Percentiles rank a stretch among this genome's conserved stretches.
Evolutionary conservation across 2,329 filamentous ascomycete genomes (phyloP).

Genomic region (Chaetomium olivaceum): DNA sequence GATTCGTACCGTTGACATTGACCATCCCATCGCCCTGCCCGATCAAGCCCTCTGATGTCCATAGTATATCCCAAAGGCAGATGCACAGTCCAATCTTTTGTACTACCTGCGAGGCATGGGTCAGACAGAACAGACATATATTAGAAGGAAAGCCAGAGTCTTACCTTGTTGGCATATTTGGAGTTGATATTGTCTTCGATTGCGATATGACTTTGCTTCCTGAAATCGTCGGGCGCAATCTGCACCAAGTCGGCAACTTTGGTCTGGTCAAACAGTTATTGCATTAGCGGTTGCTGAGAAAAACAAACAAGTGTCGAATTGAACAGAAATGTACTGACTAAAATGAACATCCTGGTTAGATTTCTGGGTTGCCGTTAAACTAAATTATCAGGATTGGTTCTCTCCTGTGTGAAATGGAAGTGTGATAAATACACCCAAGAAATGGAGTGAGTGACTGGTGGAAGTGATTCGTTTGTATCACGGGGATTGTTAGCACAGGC

Average conservation of each 20-base stretch:
- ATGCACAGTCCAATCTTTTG: slow-evolving; percentile 94
- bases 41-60: slow-evolving; percentile 88
- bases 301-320: neutral
- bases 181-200: slow-evolving; percentile 96
- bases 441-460: neutral
- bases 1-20: slow-evolving; percentile 80
- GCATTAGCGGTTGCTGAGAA: neutral
- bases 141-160: neutral
- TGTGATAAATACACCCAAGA: neutral
- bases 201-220: slow-evolving; percentile 76
- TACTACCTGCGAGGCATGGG: slow-evolving; percentile 61
- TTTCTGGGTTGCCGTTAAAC: neutral
- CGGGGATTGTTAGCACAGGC: neutral
- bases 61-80: slow-evolving; percentile 86
- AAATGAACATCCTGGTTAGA: slow-evolving; percentile 49
- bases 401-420: neutral
- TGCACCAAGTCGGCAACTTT: slow-evolving; percentile 94
- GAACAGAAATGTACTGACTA: slow-evolving; percentile 40
- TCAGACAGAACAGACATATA: neutral
- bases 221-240: slow-evolving; percentile 85
- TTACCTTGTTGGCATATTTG: slow-evolving; percentile 91
- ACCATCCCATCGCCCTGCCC: slow-evolving; percentile 89
- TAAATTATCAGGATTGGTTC: neutral
- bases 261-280: slow-evolving; percentile 57
- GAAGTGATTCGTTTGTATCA: neutral